Evolutionary conservation across 164 flowering plant species (phyloP).

Genomic region (Piper longum): DNA sequence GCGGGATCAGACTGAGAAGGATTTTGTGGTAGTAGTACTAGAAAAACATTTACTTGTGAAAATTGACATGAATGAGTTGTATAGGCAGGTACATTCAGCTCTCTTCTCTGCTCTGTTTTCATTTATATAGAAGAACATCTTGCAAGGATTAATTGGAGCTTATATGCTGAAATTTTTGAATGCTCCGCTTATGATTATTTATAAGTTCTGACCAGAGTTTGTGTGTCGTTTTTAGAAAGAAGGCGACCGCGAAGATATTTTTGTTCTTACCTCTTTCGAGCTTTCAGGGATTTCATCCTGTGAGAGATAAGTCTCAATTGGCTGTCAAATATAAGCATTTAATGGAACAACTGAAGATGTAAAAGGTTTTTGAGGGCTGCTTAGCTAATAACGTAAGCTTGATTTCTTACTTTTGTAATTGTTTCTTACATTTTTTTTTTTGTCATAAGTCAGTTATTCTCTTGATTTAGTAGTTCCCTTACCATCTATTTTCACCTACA

Average conservation of each 20-base stretch:
- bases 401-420: no score
- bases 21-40: slow-evolving; percentile 54
- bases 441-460: no score
- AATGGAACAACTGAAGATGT: slow-evolving; percentile 31
- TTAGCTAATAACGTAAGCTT: slow-evolving; percentile 7
- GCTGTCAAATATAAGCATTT: slow-evolving; percentile 28
- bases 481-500: no score
- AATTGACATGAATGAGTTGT: slow-evolving; percentile 35
- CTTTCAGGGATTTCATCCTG: slow-evolving; percentile 47
- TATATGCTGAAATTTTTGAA: no score
- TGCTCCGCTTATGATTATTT: no score
- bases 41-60: slow-evolving; percentile 46
- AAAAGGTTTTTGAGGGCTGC: slow-evolving; percentile 28
- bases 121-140: no score
- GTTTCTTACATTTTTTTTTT: no score
- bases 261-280: no score
- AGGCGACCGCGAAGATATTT: slow-evolving; percentile 2
- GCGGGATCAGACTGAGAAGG: slow-evolving; percentile 67
- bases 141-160: no score
- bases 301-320: slow-evolving; percentile 63
- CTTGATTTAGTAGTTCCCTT: no score
- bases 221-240: slow-evolving; percentile 11
- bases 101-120: no score
- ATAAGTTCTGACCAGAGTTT: no score
- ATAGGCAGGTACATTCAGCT: slow-evolving; percentile 15